Base-by-base conservation (phyloP, 2,329 filamentous ascomycete genomes). In the Paraphoma sp. region DNA sequence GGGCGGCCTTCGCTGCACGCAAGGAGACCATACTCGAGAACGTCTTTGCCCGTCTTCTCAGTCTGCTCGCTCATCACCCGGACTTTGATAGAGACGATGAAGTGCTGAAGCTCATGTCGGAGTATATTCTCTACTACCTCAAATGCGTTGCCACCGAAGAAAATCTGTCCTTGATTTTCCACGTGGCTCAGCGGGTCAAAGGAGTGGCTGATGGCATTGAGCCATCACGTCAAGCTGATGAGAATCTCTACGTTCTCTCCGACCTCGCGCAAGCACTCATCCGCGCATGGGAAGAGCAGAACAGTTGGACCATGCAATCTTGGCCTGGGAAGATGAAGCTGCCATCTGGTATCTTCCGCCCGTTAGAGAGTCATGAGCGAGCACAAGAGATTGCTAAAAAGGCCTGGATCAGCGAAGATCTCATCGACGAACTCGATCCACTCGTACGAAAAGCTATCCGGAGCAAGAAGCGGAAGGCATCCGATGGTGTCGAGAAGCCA, bases 131-230 rank as follows among this genome's bases (percentile, higher is more conserved):
- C 42, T 97, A 94, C 78, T 99, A 96, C 72, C 82, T 98, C 45
- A 88, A 85, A 59, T 87, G 89, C 38, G 88, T 97, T 16, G 92
- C 92, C 9, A 94, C 88, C 0, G 91, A 96, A 74, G 86, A 91
- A 44, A 99, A 97, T 67, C 83, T 98, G 14, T 90, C 91, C 0
- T 81, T 97, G 59, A 93, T 99, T 41, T 95, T 91, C 80, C 92
- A 95, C 75, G 91, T 97, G 59, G 93, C 93, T 11, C 93, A 98
- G 77, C 88, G 93, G 9, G 89, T 97, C 52, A 99, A 99, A 81
- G 91, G 94, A 76, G 91, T 93, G 9, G 85, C 87, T 42, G 95
- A 99, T 74, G 90, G 86, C 11, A 87, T 98, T 57, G 84, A 87
- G 0, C 80, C 83, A 1, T 82, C 84, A 2, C 61, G 54, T 12